Evolutionary conservation across 2,329 filamentous ascomycete genomes (phyloP), one percentile per base, ranked within the genome.

Genomic region (Pleomassaria siparia): DNA sequence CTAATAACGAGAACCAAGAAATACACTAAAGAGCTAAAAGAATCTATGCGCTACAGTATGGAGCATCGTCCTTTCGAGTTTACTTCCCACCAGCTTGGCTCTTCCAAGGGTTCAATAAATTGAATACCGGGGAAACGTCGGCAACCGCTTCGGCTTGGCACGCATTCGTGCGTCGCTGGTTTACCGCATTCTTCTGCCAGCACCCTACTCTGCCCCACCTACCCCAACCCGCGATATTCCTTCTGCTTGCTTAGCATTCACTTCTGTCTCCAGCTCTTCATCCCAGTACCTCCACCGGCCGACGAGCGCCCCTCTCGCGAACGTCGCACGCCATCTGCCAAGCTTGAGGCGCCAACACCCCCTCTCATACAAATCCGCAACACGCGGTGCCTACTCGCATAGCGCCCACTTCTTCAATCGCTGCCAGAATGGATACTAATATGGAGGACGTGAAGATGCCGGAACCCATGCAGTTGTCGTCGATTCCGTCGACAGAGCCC

Each of bases 361-460:
- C 64, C 66, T 65, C 65, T 60, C 49, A 50, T 50, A 64, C 61
- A 55, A 53, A 52, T 54, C 57, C 62, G 61, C 59, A 63, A 62
- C 60, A 60, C 54, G 53, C 58, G 49, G 49, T 37, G 53, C 51
- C 53, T 46, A 49, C 57, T 55, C 51, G 48, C 56, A 53, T 52
- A 56, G 54, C 56, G 54, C 54, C 53, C 45, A 52, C 53, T 36
- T 50, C 42, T 21, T 37, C 35, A 21, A 24, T 22, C 49, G 43
- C 55, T 47, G 74, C 75, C 42, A 82, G 66, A 58, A 96, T 96
- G 91, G 92, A 99, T 75, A 95, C 91, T 69, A 96, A 95, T 76
- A 99, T 99, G 94, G 92, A 96, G 79, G 94, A 99, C 72, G 91
- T 95, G 63, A 89, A 91, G 76, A 85, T 88, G 66, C 88, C 91